A percentile compares a stretch with the other conserved stretches of the same genome.
Conservation (phyloP, 208 protist genomes). For the Leptomonas pyrrhocoris region DNA sequence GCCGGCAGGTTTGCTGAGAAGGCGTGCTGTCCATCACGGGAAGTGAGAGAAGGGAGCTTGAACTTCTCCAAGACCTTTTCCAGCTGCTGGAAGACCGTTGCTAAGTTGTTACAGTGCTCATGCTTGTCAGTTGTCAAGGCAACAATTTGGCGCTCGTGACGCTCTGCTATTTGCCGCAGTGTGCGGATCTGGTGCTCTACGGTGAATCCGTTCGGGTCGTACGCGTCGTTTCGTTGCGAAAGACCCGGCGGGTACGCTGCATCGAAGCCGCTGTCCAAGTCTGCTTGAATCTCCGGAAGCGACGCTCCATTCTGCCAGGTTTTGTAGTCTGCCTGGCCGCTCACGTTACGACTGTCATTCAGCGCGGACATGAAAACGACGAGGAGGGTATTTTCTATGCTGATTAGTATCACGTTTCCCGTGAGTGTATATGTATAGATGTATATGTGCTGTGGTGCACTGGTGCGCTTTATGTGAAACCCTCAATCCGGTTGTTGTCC, state of each 20-base stretch:
- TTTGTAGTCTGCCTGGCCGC: neutral
- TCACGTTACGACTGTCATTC: constrained; percentile 15
- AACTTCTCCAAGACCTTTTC: constrained; percentile 27
- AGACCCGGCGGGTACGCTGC: neutral
- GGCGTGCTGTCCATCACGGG: neutral
- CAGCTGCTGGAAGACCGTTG: constrained; percentile 27
- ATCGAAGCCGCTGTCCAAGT: neutral
- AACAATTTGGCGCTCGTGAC: constrained; percentile 15
- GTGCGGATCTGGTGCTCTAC: constrained; percentile 23
- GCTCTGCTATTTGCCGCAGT: constrained; percentile 16
- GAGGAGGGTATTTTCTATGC: neutral
- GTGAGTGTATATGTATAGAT: too few species aligned
- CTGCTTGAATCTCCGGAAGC: neutral
- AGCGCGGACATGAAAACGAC: constrained; percentile 15
- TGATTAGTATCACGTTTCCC: too few species aligned
- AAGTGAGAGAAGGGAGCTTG: neutral
- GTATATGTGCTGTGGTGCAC: too few species aligned
- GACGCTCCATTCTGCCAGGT: neutral
- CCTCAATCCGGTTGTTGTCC: too few species aligned
- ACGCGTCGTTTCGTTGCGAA: neutral
- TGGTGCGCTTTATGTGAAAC: too few species aligned
- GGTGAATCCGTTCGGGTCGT: constrained; percentile 6
- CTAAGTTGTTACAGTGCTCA: constrained; percentile 36
- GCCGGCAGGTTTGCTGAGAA: neutral
- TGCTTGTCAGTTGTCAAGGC: constrained; percentile 32